Conservation (phyloP, 2,329 filamentous ascomycete species). For the Epicoccum sorghinum region DNA sequence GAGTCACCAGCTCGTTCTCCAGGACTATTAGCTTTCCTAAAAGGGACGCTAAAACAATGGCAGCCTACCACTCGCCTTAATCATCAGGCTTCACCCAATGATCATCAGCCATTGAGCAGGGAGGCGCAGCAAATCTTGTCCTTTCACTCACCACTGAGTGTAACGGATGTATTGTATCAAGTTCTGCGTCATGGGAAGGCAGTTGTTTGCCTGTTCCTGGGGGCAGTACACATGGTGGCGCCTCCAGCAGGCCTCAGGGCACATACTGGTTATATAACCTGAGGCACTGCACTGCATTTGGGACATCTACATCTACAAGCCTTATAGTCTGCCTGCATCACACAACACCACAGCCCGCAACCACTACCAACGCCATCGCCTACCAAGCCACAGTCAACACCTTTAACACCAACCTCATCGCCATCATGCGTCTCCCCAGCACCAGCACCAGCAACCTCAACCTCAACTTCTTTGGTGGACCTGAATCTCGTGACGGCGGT, state of each 20-base stretch:
- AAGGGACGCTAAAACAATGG: slow-evolving; percentile 35
- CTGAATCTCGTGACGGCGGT: slow-evolving; percentile 40
- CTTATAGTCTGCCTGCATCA: slow-evolving; percentile 16
- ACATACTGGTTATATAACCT: slow-evolving; percentile 25
- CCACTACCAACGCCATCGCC: slow-evolving; percentile 17
- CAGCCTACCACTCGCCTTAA: slow-evolving; percentile 39
- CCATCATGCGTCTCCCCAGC: slow-evolving; percentile 12
- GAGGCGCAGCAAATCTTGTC: slow-evolving; percentile 33
- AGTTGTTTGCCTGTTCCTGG: slow-evolving; percentile 35
- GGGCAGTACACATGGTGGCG: slow-evolving; percentile 29
- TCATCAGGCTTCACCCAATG: slow-evolving; percentile 31
- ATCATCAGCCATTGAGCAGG: slow-evolving; percentile 10
- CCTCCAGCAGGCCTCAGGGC: slow-evolving; percentile 35
- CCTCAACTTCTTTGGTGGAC: slow-evolving; percentile 20
- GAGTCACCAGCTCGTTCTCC: slow-evolving; percentile 34
- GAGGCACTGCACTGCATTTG: neutral
- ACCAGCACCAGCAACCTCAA: slow-evolving; percentile 23
- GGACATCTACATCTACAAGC: slow-evolving; percentile 2
- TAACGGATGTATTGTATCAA: slow-evolving; percentile 23
- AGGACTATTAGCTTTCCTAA: slow-evolving; percentile 24
- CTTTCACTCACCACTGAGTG: slow-evolving; percentile 22
- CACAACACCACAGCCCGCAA: slow-evolving; percentile 7
- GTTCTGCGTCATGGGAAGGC: slow-evolving; percentile 41
- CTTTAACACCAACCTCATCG: neutral
- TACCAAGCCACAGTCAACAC: slow-evolving; percentile 21